Evolutionary conservation across 2,329 filamentous ascomycete genomes (phyloP).

Genomic region (Sporothrix mexicana): DNA sequence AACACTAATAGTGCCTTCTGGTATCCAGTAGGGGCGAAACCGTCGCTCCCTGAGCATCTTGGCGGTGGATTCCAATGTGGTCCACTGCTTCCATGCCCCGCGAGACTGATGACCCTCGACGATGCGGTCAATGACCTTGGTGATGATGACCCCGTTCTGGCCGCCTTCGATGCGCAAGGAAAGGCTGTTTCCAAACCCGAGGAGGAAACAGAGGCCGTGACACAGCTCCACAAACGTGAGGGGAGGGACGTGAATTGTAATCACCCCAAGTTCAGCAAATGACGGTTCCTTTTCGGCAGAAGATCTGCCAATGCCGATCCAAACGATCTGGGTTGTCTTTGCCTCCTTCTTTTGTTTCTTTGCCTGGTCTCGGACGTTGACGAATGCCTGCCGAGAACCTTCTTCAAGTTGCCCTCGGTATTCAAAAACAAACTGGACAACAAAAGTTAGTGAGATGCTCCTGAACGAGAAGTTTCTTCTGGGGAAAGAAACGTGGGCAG

Average conservation of each 20-base stretch:
- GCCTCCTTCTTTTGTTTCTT: neutral
- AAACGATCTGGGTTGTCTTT: neutral
- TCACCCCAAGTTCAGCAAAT: neutral
- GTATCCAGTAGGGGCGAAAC: neutral
- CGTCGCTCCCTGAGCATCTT: neutral
- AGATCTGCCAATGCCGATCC: neutral
- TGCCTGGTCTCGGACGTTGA: neutral
- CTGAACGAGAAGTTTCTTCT: too few relatives aligned
- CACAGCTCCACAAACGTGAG: neutral
- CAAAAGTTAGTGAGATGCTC: neutral
- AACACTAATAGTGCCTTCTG: neutral
- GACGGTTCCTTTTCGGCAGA: neutral
- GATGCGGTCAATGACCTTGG: neutral
- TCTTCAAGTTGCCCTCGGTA: neutral
- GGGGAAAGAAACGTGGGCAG: too few relatives aligned
- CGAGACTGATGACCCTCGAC: neutral
- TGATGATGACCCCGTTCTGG: neutral
- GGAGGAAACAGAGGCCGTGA: neutral
- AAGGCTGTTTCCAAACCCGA: neutral
- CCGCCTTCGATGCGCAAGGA: neutral
- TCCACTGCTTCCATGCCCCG: slow-evolving; percentile 6
- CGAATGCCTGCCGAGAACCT: neutral
- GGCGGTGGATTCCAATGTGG: neutral
- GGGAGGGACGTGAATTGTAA: neutral
- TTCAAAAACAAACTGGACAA: neutral